Percentiles rank a stretch among this genome's conserved stretches.
Evolutionary conservation across 495 filamentous ascomycete species (phyloP).

Genomic region (Usnea hakonensis): DNA sequence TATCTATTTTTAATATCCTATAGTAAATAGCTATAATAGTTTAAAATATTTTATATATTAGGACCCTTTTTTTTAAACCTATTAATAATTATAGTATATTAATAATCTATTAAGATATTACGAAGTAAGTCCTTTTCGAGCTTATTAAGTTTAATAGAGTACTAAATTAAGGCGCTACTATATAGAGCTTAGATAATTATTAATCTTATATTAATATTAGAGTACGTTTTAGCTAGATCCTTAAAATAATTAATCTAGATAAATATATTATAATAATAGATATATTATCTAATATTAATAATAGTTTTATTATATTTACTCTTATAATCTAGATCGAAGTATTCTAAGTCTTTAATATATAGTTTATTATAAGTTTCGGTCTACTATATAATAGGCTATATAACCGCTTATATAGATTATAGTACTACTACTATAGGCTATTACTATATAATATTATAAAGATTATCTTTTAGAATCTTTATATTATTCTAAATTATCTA

Average conservation of each 20-base stretch:
- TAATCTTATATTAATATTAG: too few relatives aligned
- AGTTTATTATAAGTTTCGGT: neutral
- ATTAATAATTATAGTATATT: neutral
- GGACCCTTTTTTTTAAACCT: neutral
- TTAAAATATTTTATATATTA: neutral
- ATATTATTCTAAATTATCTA: too few relatives aligned
- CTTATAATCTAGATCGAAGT: slow-evolving; percentile 4
- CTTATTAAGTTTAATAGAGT: too few relatives aligned
- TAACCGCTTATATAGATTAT: too few relatives aligned
- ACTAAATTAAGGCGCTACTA: slow-evolving; percentile 1
- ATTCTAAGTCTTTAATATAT: neutral
- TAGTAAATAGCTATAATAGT: neutral
- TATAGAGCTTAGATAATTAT: neutral
- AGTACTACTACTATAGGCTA: too few relatives aligned
- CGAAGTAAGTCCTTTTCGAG: neutral
- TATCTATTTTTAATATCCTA: neutral
- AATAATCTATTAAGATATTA: neutral
- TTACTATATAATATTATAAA: too few relatives aligned
- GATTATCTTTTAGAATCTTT: too few relatives aligned
- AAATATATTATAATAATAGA: slow-evolving; percentile 8
- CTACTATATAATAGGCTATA: too few relatives aligned
- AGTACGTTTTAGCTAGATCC: neutral
- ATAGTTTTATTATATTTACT: neutral
- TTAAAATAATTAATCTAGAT: neutral
- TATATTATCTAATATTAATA: neutral